Base-by-base conservation (phyloP, 2,329 filamentous ascomycete genomes). In the Paecilomyces fulvus region DNA sequence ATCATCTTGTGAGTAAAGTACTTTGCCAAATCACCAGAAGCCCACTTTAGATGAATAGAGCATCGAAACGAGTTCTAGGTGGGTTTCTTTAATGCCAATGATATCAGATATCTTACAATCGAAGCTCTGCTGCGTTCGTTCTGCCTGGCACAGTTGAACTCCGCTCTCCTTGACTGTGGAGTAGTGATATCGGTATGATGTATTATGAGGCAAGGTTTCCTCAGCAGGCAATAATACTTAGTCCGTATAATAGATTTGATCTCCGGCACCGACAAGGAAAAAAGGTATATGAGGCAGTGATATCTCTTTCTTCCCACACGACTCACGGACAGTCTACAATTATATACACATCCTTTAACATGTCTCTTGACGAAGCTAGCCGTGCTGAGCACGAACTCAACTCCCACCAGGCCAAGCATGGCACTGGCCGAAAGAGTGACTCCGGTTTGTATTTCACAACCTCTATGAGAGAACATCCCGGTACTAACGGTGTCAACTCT, bases 311-410 rank as follows among this genome's bases (percentile, higher is more conserved):
- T 31, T 14, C 30, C 30, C 8, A 31, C 9, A 12, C 10, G 8
- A 31, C 10, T 12, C 12, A 11, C n/a, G 14, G 6, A 43, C 37
- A 20, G 14, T 5, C n/a, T 8, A 43, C n/a, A 17, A 43, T 6
- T 43, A 8, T 43, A 43, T 20, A n/a, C n/a, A 9, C 17, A 10
- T 17, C n/a, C 9, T n/a, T 5, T 8, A 49, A 11, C 20, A 49
- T 49, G 48, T 23, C 48, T 28, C 20, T 28, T 20, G 21, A 23
- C 4, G 55, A 66, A 49, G 68, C 73, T 23, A 58, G 62, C 56
- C 58, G 69, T 46, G 71, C 73, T 10, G 70, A 77, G 64, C 64
- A 65, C 51, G 71, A 76, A 51, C 70, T 77, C 28, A 75, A 74
- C 61, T 65, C 66, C 52, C 66, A 73, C 60, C 65, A 73, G 57